Evolutionary conservation across 768 basidiomycete genomes (phyloP).

Genomic region (Aureoboletus auriporus): DNA sequence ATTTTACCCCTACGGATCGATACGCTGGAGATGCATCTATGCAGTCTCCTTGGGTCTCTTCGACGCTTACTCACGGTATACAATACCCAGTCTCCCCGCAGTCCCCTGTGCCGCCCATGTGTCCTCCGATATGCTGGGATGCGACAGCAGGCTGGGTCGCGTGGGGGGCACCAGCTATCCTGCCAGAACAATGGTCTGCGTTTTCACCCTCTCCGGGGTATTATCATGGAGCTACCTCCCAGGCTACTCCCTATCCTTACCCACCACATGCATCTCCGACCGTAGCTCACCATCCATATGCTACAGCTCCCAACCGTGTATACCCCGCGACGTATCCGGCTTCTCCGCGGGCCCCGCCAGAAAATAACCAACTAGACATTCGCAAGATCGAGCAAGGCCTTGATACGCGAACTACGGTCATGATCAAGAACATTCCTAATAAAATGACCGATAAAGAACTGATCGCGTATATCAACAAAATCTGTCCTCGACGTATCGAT

Average conservation of each 20-base stretch:
- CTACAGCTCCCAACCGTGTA: slow-evolving; percentile 14
- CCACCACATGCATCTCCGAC: slow-evolving; percentile 25
- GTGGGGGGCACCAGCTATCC: slow-evolving; percentile 23
- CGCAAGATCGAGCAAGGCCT: slow-evolving; percentile 69
- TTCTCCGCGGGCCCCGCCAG: slow-evolving; percentile 29
- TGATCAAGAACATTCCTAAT: slow-evolving; percentile 92
- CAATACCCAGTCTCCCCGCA: slow-evolving; percentile 29
- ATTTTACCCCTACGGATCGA: slow-evolving; percentile 24
- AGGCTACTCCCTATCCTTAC: slow-evolving; percentile 25
- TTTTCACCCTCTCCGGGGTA: slow-evolving; percentile 25
- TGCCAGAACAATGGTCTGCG: slow-evolving; percentile 28
- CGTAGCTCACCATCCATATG: slow-evolving; percentile 16
- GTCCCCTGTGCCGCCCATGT: slow-evolving; percentile 25
- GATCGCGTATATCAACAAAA: slow-evolving; percentile 60
- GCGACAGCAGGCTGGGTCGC: slow-evolving; percentile 28
- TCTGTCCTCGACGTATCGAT: slow-evolving; percentile 75
- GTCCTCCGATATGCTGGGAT: slow-evolving; percentile 29
- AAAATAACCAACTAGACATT: slow-evolving; percentile 62
- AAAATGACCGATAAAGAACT: slow-evolving; percentile 81
- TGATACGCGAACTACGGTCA: slow-evolving; percentile 81
- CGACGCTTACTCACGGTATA: slow-evolving; percentile 22
- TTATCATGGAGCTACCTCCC: slow-evolving; percentile 24
- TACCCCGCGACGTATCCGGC: slow-evolving; percentile 21
- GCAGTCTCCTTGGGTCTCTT: slow-evolving; percentile 25
- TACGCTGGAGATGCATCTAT: slow-evolving; percentile 18